Evolutionary conservation across 2,329 filamentous ascomycete species (phyloP), one percentile per base, ranked within the genome.

Genomic region (Aureobasidium pullulans): DNA sequence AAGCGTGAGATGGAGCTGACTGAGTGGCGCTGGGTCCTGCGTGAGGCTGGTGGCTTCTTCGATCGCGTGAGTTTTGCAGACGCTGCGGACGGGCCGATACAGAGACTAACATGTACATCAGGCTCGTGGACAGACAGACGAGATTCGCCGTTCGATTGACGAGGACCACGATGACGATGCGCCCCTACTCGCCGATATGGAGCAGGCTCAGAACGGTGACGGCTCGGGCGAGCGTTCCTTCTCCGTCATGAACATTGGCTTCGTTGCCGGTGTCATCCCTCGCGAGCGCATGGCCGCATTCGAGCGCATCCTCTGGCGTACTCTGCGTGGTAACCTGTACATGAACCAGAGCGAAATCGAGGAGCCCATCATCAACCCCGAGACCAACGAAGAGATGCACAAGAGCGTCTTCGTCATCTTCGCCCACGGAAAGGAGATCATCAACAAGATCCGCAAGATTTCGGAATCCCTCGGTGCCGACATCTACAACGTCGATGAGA

Each of bases 361-460:
- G 7, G 93, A 99, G 73, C 85, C 90, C 39, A 87, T 99, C 66
- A 81, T 96, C 72, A 90, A 99, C 73, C 93, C 94, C 15, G 83
- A 88, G 71, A 96, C 85, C 77, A 96, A 97, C 72, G 93, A 97
- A 76, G 81, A 89, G 64, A 82, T 95, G 67, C 85, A 88, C 79
- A 99, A 99, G 85, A 99, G 96, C 68, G 94, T 99, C 59, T 99
- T 99, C 70, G 93, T 99, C 70, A 99, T 99, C 74, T 99, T 99
- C 68, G 94, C 94, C 11, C 94, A 99, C 70, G 94, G 94, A 71
- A 96, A 96, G 76, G 93, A 97, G 75, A 96, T 99, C 66, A 86
- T 99, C 68, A 89, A 92, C 70, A 99, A 99, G 84, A 97, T 99
- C 71, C 86, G 94, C 70, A 97, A 96, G 82, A 97, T 99, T 62